Evolutionary conservation across 2,329 filamentous ascomycete genomes (phyloP), one percentile per base, ranked within the genome.

Genomic region (Penicillium palitans): DNA sequence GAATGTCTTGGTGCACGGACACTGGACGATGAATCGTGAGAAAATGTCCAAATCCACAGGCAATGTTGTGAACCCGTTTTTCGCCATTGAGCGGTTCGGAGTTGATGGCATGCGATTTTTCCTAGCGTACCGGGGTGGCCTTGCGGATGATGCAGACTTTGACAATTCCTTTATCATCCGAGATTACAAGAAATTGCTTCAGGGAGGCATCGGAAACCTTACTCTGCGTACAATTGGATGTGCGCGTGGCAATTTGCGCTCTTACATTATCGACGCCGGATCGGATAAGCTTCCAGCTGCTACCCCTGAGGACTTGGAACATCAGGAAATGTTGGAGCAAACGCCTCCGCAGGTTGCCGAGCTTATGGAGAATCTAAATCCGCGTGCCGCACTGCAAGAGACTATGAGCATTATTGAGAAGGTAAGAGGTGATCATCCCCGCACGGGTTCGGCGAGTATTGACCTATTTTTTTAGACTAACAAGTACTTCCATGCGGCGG

Each of bases 1-100:
- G 69, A 87, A 87, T 62, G 84, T 99, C 33, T 80, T 99, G 2
- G 91, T 91, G 52, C 95, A 99, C 72, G 92, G 89, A 2, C 95
- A 99, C 74, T 99, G 96, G 95, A 96, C 92, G 15, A 87, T 99
- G 77, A 90, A 90, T 56, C 86, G 86, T 53, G 85, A 87, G 66
- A 99, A 99, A 76, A 99, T 99, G 93, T 93, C 93, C 61, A 99
- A 99, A 75, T 96, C 91, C 1, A 86, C 89, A 2, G 95, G 95
- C 61, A 97, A 97, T 72, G 93, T 96, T 2, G 93, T 99, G 44
- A 95, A 96, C 70, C 95, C 95, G 0, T 92, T 96, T 71, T 91
- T 91, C 66, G 95, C 95, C 13, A 84, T 98, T 48, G 88, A 96
- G 62, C 85, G 93, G 7, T 99, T 92, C 76, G 92, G 91, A 2